Percentiles rank a stretch among this genome's conserved stretches.
Conservation (phyloP, 2,329 filamentous ascomycete species). For the Mollisiaceae sp. region DNA sequence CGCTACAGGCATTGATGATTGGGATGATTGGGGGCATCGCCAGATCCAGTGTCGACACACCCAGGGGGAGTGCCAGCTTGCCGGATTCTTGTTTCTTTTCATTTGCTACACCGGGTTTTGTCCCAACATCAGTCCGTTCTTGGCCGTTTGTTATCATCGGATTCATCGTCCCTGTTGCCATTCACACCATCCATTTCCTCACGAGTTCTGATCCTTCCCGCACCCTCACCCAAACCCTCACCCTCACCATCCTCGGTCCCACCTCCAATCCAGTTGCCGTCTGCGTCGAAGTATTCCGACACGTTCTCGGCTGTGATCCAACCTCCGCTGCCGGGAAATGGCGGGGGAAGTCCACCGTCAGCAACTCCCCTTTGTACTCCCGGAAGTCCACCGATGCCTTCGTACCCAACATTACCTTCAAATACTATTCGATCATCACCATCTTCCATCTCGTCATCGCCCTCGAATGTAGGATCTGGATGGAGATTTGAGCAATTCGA, state of each 20-base stretch:
- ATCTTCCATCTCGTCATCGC: slow-evolving; percentile 60
- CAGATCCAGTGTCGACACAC: not conserved
- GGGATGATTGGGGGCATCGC: not conserved
- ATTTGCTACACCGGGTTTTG: not conserved
- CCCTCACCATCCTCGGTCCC: slow-evolving; percentile 45
- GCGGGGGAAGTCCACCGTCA: slow-evolving; percentile 63
- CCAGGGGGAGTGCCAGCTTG: not conserved
- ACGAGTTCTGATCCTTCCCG: slow-evolving; percentile 59
- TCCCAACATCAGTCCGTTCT: slow-evolving; percentile 46
- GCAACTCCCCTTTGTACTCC: slow-evolving; percentile 57
- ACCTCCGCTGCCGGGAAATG: slow-evolving; percentile 74
- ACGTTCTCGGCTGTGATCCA: slow-evolving; percentile 96
- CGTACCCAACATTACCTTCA: slow-evolving; percentile 55
- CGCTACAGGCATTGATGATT: slow-evolving; percentile 1
- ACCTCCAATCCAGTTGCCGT: slow-evolving; percentile 75
- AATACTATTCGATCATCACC: slow-evolving; percentile 61
- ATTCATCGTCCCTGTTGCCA: slow-evolving; percentile 50
- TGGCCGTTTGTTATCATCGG: slow-evolving; percentile 54
- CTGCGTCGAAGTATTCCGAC: slow-evolving; percentile 78
- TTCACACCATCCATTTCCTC: slow-evolving; percentile 56
- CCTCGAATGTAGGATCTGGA: slow-evolving; percentile 65
- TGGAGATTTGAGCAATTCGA: slow-evolving; percentile 78
- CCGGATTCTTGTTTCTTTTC: not conserved
- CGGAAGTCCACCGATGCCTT: slow-evolving; percentile 60
- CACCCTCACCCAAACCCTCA: slow-evolving; percentile 65